phyloP scores from a whole-genome alignment of 805 yeast genomes.

The Saccharomycopsis synnaedendra region DNA sequence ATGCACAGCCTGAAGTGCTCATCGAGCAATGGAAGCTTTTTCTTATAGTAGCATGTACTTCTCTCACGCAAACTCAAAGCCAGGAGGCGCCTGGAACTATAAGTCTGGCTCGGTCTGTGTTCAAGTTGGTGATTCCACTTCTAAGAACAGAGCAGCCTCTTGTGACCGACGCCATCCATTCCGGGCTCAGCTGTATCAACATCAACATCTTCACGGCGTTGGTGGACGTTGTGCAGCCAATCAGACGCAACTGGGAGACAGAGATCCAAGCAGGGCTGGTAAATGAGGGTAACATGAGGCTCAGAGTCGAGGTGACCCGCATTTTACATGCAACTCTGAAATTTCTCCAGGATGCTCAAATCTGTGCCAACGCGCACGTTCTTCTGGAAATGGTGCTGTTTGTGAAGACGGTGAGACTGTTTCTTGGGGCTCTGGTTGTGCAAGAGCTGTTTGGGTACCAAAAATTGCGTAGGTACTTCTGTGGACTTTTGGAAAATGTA shows the following conservation, averaged over 20 bases:
- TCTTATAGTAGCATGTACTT: conserved; percentile 82
- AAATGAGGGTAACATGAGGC: conserved; percentile 26
- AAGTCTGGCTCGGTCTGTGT: conserved; percentile 84
- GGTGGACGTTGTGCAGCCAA: conserved; percentile 60
- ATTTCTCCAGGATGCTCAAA: conserved; percentile 37
- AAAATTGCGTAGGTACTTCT: conserved; percentile 68
- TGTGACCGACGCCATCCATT: conserved; percentile 77
- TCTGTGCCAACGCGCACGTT: conserved; percentile 59
- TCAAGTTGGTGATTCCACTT: conserved; percentile 77
- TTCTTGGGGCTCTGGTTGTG: conserved; percentile 42
- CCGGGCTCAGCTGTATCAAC: conserved; percentile 82
- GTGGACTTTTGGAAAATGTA: conserved; percentile 71
- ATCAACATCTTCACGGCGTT: conserved; percentile 79
- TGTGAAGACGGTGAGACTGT: conserved; percentile 48
- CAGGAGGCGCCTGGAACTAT: conserved; percentile 45
- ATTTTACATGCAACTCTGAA: conserved; percentile 60
- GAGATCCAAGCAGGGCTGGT: conserved; percentile 22
- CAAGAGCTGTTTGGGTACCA: conserved; percentile 66
- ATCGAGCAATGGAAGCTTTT: conserved; percentile 85
- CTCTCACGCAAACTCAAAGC: conserved; percentile 80
- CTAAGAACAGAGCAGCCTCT: conserved; percentile 56
- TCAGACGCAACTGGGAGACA: conserved; percentile 41
- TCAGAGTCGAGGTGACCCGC: conserved; percentile 71
- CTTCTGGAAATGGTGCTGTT: conserved; percentile 50
- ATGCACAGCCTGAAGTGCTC: conserved; percentile 53